Evolutionary conservation across 805 yeast genomes (phyloP).

Genomic region (Wickerhamiella nectarea): DNA sequence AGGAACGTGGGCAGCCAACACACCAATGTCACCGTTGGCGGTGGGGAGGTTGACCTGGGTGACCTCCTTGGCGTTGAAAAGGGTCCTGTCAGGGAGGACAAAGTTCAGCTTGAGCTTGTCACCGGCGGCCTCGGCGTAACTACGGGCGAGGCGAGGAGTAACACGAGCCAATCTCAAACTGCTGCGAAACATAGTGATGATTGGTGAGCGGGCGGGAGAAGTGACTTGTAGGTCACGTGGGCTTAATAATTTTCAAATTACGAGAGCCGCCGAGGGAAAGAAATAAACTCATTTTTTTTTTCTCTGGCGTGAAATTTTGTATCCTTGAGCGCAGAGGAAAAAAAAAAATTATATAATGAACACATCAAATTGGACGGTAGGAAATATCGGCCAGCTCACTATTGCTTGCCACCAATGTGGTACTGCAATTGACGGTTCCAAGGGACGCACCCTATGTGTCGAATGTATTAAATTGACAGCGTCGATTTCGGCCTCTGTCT

Average conservation of each 20-base stretch:
- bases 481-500: conserved; percentile 87
- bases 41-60: conserved; percentile 92
- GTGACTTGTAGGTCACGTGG: neutral
- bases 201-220: conserved; percentile 2
- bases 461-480: conserved; percentile 91
- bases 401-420: conserved; percentile 98
- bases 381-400: conserved; percentile 29
- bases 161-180: conserved; percentile 20
- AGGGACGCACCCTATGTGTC: conserved; percentile 86
- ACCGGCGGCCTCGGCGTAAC: conserved; percentile 78
- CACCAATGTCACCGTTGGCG: conserved; percentile 89
- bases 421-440: conserved; percentile 91
- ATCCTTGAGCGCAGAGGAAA: neutral
- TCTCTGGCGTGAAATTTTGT: neutral
- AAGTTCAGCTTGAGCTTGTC: conserved; percentile 76
- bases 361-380: conserved; percentile 9
- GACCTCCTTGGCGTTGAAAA: conserved; percentile 23
- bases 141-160: conserved; percentile 22
- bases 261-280: too few relatives aligned
- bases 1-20: conserved; percentile 95
- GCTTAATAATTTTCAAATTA: too few relatives aligned
- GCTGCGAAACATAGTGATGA: conserved; percentile 12
- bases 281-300: too few relatives aligned
- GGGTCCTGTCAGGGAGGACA: conserved; percentile 59
- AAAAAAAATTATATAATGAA: conserved; percentile 1